Conservation (phyloP, 2,329 filamentous ascomycete genomes). For the Stagonosporopsis cucurbitacearum region DNA sequence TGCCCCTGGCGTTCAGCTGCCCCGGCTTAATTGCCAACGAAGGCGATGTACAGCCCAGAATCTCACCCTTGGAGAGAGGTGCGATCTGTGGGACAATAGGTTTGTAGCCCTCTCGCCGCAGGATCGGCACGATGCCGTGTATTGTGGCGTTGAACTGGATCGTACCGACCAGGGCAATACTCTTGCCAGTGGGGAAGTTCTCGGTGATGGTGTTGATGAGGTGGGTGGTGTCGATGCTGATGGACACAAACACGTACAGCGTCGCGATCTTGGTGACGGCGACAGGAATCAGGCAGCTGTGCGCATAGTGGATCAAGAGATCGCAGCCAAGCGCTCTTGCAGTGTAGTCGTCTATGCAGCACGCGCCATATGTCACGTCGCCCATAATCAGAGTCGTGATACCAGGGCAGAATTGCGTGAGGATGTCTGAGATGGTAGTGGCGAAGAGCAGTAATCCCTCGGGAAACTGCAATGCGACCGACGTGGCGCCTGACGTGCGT, state of each 20-base stretch:
- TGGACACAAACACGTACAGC: slow-evolving; percentile 97
- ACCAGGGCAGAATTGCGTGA: slow-evolving; percentile 90
- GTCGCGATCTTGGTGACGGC: slow-evolving; percentile 97
- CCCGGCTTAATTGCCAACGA: slow-evolving; percentile 45
- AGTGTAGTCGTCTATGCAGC: slow-evolving; percentile 98
- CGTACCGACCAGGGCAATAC: slow-evolving; percentile 90
- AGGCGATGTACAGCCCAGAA: slow-evolving; percentile 95
- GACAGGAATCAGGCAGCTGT: slow-evolving; percentile 94
- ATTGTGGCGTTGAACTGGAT: slow-evolving; percentile 99
- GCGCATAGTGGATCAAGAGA: slow-evolving; percentile 93
- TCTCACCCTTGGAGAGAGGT: slow-evolving; percentile 92
- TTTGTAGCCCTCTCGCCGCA: slow-evolving; percentile 84
- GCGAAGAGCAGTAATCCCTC: slow-evolving; percentile 95
- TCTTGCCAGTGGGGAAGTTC: slow-evolving; percentile 85
- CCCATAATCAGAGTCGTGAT: slow-evolving; percentile 98
- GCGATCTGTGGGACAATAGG: slow-evolving; percentile 91
- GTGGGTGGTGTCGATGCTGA: slow-evolving; percentile 90
- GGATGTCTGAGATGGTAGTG: slow-evolving; percentile 95
- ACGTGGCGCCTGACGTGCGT: slow-evolving; percentile 76
- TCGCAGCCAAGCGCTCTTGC: slow-evolving; percentile 93
- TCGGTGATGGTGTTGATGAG: slow-evolving; percentile 84
- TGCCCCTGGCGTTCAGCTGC: slow-evolving; percentile 55
- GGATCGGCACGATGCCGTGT: slow-evolving; percentile 77
- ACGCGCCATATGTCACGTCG: slow-evolving; percentile 97
- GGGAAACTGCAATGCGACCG: slow-evolving; percentile 94